These are phyloP conservation scores for Pseudonectria buxi DNA, from an alignment of 2,329 filamentous ascomycete genomes.

Conservation along the genomic window DNA sequence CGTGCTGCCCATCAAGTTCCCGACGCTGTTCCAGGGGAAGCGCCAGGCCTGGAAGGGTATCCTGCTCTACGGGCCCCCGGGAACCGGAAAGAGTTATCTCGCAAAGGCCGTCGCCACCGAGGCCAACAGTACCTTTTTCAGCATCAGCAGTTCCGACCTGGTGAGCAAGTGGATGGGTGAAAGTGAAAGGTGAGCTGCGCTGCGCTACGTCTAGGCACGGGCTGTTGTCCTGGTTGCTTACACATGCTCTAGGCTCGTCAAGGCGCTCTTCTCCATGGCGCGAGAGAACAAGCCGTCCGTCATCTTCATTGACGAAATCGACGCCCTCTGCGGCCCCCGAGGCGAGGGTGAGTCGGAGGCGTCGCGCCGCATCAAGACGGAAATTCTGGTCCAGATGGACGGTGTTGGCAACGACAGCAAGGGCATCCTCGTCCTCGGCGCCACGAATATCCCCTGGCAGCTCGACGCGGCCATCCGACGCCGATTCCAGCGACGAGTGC, in stretches of 20 bases:
- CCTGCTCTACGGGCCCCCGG: constrained; percentile 87
- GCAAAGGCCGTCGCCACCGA: constrained; percentile 97
- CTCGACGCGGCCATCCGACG: constrained; percentile 91
- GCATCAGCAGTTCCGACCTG: constrained; percentile 91
- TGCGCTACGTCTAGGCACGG: neutral
- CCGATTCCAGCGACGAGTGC: constrained; percentile 91
- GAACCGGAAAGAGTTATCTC: constrained; percentile 95
- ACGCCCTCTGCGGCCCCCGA: constrained; percentile 88
- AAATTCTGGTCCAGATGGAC: constrained; percentile 98
- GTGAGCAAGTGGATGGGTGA: constrained; percentile 99
- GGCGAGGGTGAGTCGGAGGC: constrained; percentile 96
- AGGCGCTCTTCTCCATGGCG: constrained; percentile 95
- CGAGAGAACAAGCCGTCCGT: constrained; percentile 97
- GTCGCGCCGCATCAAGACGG: constrained; percentile 94
- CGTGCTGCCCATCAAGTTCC: constrained; percentile 96
- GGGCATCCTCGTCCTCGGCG: constrained; percentile 88
- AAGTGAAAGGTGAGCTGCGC: constrained; percentile 68
- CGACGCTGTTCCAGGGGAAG: constrained; percentile 91
- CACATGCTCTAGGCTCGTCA: constrained; percentile 63
- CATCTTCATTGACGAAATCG: constrained; percentile 98
- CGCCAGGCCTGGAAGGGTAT: constrained; percentile 98
- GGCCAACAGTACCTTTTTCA: constrained; percentile 98
- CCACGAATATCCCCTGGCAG: constrained; percentile 99
- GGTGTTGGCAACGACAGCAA: constrained; percentile 94
- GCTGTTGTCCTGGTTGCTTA: constrained; percentile 15